These are phyloP conservation scores for Pleurotus salmoneostramineus DNA, from an alignment of 768 basidiomycete genomes.

Conservation along the genomic window DNA sequence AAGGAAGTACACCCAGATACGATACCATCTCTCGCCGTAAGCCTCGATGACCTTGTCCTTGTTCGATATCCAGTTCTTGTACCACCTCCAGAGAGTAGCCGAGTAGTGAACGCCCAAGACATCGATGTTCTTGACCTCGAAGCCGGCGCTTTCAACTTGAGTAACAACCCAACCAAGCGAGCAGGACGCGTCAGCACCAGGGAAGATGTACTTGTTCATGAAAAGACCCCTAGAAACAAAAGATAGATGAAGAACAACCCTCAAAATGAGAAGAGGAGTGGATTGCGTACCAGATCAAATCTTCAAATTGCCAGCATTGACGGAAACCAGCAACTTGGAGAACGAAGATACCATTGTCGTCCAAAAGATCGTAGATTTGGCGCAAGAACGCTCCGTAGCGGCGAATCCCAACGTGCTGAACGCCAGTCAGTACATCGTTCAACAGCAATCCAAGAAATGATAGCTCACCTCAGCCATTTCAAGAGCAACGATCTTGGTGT, in stretches of 20 bases:
- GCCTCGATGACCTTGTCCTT: slow-evolving; percentile 83
- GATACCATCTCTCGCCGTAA: slow-evolving; percentile 93
- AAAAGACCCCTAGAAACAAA: slow-evolving; percentile 69
- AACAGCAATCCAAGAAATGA: background rate
- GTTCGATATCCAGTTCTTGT: slow-evolving; percentile 96
- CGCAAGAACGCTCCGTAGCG: slow-evolving; percentile 85
- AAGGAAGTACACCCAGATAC: slow-evolving; percentile 96
- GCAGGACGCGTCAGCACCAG: slow-evolving; percentile 95
- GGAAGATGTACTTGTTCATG: slow-evolving; percentile 99
- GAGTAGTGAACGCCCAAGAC: slow-evolving; percentile 98
- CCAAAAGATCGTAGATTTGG: slow-evolving; percentile 90
- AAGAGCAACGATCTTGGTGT: slow-evolving; percentile 91
- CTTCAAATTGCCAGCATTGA: slow-evolving; percentile 97
- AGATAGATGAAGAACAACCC: background rate
- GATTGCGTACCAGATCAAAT: slow-evolving; percentile 77
- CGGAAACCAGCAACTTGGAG: slow-evolving; percentile 97
- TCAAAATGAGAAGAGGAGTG: background rate
- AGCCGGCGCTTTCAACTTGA: slow-evolving; percentile 79
- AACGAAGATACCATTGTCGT: slow-evolving; percentile 92
- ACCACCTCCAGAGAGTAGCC: slow-evolving; percentile 88
- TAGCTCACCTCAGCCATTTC: slow-evolving; percentile 92
- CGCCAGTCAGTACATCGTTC: background rate
- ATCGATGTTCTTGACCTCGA: slow-evolving; percentile 95
- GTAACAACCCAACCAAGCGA: slow-evolving; percentile 93
- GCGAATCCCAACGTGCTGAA: slow-evolving; percentile 89